A percentile compares a stretch with the other conserved stretches of the same genome.
Evolutionary conservation across 129 eudicot species (phyloP).

Genomic region (Lactuca saligna): DNA sequence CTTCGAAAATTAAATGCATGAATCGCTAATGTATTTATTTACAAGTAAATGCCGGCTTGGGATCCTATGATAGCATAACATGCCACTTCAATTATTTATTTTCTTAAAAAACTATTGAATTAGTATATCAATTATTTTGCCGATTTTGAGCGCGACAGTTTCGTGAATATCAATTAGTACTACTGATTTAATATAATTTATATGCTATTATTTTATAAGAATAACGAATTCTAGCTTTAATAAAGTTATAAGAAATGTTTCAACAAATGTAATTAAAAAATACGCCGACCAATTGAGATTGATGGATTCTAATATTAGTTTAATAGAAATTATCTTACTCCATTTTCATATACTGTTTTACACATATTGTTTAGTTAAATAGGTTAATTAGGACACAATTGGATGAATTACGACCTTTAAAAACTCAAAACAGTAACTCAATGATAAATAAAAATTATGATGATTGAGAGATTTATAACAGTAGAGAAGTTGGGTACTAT

Average conservation of each 20-base stretch:
- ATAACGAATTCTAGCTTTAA: neutral
- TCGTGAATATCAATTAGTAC: neutral
- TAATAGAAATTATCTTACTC: no score
- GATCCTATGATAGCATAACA: slow-evolving; percentile 6
- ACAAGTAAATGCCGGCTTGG: slow-evolving; percentile 17
- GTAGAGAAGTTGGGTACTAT: no score
- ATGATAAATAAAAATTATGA: no score
- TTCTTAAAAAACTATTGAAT: neutral
- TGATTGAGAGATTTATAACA: no score
- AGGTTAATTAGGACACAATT: no score
- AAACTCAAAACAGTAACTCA: no score
- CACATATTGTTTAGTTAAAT: no score
- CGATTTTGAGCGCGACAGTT: slow-evolving; percentile 25
- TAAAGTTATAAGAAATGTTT: no score
- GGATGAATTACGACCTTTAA: no score
- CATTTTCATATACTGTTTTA: no score
- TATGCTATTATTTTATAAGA: neutral
- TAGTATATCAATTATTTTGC: slow-evolving; percentile 11
- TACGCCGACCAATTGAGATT: neutral
- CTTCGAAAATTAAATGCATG: neutral
- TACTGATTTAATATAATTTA: no score
- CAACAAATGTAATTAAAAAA: neutral
- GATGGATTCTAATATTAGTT: neutral
- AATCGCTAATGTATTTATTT: neutral
- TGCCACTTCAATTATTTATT: slow-evolving; percentile 5